Evolutionary conservation across 2,329 filamentous ascomycete genomes (phyloP).

Genomic region (Calonectria pauciramosa): DNA sequence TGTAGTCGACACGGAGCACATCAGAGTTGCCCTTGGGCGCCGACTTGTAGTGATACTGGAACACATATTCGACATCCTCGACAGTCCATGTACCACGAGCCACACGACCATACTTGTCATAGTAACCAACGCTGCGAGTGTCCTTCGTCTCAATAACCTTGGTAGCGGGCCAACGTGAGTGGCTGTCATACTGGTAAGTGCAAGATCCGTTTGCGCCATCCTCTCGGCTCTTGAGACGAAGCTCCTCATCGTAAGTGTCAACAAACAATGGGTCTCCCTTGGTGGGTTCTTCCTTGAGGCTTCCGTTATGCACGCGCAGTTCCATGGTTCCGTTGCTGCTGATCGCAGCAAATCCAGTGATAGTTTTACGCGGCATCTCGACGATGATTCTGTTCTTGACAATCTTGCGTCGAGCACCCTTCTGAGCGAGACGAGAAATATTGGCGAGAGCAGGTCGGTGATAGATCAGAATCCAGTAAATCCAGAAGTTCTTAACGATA

Average conservation of each 20-base stretch:
- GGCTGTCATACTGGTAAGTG: conserved; percentile 29
- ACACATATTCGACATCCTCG: conserved; percentile 21
- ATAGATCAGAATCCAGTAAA: conserved; percentile 33
- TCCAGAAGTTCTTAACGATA: conserved; percentile 30
- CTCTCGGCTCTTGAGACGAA: conserved; percentile 23
- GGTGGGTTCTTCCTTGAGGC: conserved; percentile 22
- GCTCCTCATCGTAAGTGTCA: conserved; percentile 27
- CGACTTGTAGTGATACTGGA: conserved; percentile 35
- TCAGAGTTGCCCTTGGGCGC: conserved; percentile 31
- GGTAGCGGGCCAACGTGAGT: conserved; percentile 17
- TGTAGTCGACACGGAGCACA: conserved; percentile 34
- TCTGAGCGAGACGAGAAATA: conserved; percentile 29
- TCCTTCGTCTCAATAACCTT: conserved; percentile 20
- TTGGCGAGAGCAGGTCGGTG: conserved; percentile 26
- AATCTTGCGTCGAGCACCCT: conserved; percentile 32
- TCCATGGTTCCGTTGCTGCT: conserved; percentile 24
- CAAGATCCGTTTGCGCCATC: conserved; percentile 12
- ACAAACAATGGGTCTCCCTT: conserved; percentile 17
- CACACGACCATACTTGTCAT: conserved; percentile 35
- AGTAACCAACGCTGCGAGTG: conserved; percentile 27
- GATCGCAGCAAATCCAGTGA: conserved; percentile 26
- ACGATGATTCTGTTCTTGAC: conserved; percentile 24
- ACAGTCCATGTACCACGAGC: conserved; percentile 22
- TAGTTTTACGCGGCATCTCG: conserved; percentile 27
- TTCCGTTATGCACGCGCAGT: conserved; percentile 22